Evolutionary conservation across 106 monocot genomes (phyloP).

Genomic region (Dioscorea dumetorum): DNA sequence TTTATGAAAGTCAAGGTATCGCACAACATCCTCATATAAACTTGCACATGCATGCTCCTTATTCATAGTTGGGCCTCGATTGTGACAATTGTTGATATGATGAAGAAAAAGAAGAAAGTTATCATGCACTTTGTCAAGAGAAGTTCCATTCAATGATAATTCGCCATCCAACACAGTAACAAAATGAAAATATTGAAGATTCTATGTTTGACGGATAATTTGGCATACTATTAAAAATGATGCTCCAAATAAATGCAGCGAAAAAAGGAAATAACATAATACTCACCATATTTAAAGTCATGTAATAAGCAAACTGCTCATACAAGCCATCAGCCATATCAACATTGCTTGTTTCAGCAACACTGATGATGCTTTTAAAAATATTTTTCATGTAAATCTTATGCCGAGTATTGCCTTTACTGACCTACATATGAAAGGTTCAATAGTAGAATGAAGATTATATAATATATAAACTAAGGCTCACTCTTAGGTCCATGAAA

Average conservation of each 20-base stretch:
- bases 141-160: too few relatives aligned
- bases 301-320: conserved; percentile 40
- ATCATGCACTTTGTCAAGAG: too few relatives aligned
- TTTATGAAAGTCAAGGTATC: too few relatives aligned
- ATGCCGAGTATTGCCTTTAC: conserved; percentile 14
- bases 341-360: conserved; percentile 30
- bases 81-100: too few relatives aligned
- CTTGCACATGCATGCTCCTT: too few relatives aligned
- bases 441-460: neutral
- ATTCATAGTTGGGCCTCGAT: too few relatives aligned
- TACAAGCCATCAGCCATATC: conserved; percentile 52
- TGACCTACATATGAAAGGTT: conserved; percentile 12
- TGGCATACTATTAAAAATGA: neutral
- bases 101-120: too few relatives aligned
- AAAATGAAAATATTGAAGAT: too few relatives aligned
- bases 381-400: conserved; percentile 30
- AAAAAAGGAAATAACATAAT: neutral
- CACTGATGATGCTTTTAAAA: conserved; percentile 51
- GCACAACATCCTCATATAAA: too few relatives aligned
- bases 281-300: conserved; percentile 28
- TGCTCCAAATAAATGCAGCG: neutral
- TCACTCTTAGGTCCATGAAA: neutral
- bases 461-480: neutral
- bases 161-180: too few relatives aligned
- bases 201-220: too few relatives aligned